A percentile compares a stretch with the other conserved stretches of the same genome.
Evolutionary conservation across 345 rosid species (phyloP).

Genomic region (Acer saccharum): DNA sequence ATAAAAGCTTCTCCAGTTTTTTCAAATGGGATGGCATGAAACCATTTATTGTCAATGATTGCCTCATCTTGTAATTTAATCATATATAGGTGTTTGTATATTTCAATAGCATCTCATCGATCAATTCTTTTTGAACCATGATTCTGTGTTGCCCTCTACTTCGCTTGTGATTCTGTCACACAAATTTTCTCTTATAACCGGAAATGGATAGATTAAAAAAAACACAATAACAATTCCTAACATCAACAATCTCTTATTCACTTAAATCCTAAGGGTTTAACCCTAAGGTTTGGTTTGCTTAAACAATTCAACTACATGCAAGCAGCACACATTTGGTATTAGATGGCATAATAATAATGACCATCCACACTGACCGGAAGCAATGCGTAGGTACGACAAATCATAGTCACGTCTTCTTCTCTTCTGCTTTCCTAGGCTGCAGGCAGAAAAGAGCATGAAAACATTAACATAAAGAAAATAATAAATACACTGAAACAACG

Average conservation of each 20-base stretch:
- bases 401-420: constrained; percentile 50
- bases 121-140: background rate
- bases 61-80: background rate
- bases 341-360: background rate
- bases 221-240: background rate
- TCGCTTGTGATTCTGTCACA: background rate
- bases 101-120: background rate
- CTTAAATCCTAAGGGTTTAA: background rate
- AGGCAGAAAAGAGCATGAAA: background rate
- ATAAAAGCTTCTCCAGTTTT: constrained; percentile 16
- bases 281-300: background rate
- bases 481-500: background rate
- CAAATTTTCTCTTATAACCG: background rate
- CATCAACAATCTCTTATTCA: constrained; percentile 1
- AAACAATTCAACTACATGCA: background rate
- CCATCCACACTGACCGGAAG: background rate
- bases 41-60: background rate
- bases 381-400: background rate
- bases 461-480: background rate
- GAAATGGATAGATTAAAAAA: background rate
- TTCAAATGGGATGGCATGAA: background rate
- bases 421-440: constrained; percentile 86
- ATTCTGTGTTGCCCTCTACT: too few species aligned
- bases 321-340: background rate
- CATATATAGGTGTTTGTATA: background rate